phyloP scores from a whole-genome alignment of 768 basidiomycete species.

The Cantharellus cinnabarinus region DNA sequence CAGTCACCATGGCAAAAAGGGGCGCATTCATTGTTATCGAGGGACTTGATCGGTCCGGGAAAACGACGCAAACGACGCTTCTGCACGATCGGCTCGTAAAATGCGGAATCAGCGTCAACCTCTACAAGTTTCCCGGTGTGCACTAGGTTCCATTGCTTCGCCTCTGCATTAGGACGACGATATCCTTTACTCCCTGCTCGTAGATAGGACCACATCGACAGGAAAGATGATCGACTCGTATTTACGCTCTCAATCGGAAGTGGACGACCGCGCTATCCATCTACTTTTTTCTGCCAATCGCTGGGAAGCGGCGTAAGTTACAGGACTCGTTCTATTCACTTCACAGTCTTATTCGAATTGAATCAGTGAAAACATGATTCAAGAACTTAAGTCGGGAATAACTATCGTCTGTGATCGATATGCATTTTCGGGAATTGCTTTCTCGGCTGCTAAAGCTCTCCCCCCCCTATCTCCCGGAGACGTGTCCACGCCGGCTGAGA shows the following conservation, averaged over 20 bases:
- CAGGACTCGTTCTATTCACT: too few species aligned
- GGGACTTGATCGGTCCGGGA: constrained; percentile 90
- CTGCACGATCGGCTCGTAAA: constrained; percentile 35
- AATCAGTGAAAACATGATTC: constrained; percentile 37
- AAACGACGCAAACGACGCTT: constrained; percentile 63
- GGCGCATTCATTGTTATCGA: constrained; percentile 85
- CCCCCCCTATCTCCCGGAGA: constrained; percentile 25
- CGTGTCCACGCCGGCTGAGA: background rate
- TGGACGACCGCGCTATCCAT: constrained; percentile 84
- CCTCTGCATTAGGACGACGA: background rate
- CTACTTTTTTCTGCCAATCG: constrained; percentile 92
- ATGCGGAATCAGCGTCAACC: constrained; percentile 26
- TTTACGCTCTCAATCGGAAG: constrained; percentile 58
- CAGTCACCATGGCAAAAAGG: constrained; percentile 14
- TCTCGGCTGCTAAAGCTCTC: constrained; percentile 26
- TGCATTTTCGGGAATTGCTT: constrained; percentile 90
- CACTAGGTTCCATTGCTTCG: too few species aligned
- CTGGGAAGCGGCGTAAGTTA: constrained; percentile 73
- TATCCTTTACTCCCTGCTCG: background rate
- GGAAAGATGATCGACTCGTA: constrained; percentile 90
- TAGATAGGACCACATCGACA: constrained; percentile 79
- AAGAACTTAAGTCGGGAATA: constrained; percentile 38
- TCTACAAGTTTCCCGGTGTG: constrained; percentile 79
- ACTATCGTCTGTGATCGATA: constrained; percentile 81
- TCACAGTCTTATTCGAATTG: background rate